These are phyloP conservation scores for Scedosporium minutisporum DNA, from an alignment of 2,329 filamentous ascomycete species.

Conservation along the genomic window DNA sequence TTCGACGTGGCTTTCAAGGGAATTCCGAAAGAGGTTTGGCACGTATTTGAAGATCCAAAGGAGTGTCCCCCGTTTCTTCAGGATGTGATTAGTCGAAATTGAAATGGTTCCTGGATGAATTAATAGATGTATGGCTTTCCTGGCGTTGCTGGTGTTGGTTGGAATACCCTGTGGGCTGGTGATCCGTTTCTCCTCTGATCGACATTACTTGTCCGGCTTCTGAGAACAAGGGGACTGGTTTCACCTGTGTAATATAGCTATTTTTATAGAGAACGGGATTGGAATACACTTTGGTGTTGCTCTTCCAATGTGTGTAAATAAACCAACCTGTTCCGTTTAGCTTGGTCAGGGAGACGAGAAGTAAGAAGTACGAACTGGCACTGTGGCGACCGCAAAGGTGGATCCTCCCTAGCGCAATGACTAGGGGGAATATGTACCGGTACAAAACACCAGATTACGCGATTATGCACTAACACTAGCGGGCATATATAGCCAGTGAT, in stretches of 20 bases:
- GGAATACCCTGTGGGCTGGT: not conserved
- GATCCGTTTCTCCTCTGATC: not conserved
- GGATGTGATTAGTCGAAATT: slow-evolving; percentile 7
- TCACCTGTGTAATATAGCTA: not conserved
- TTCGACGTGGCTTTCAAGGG: slow-evolving; percentile 78
- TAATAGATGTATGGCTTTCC: not conserved
- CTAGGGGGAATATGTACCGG: too few species aligned
- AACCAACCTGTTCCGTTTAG: not conserved
- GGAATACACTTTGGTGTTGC: not conserved
- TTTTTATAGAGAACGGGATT: not conserved
- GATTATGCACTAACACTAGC: too few species aligned
- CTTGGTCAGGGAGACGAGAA: too few species aligned
- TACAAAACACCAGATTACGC: too few species aligned
- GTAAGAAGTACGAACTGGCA: too few species aligned
- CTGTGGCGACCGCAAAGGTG: too few species aligned
- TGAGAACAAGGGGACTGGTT: not conserved
- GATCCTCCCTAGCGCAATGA: too few species aligned
- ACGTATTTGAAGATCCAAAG: slow-evolving; percentile 68
- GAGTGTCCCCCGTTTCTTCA: slow-evolving; percentile 38
- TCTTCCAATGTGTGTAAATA: not conserved
- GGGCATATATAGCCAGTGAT: too few species aligned
- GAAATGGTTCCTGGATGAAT: not conserved
- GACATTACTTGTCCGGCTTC: not conserved
- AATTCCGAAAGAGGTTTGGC: slow-evolving; percentile 63
- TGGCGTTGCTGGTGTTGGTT: not conserved